Base-by-base conservation (phyloP, 139 green algal species). In the Penium margaritaceum region DNA sequence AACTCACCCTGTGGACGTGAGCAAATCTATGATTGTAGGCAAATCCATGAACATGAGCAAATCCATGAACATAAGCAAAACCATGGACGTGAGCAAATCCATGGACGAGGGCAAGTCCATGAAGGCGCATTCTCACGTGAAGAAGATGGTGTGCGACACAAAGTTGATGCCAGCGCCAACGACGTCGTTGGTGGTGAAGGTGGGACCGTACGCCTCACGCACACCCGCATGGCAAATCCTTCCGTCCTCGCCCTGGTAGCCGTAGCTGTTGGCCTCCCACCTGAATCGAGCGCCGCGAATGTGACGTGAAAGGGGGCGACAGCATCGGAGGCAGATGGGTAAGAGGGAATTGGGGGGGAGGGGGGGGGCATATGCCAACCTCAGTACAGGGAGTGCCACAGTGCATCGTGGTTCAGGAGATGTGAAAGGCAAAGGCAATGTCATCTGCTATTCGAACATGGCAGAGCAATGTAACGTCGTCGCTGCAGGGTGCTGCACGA, bases 181-280 rank as follows among this genome's bases (percentile, higher is more conserved):
- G 0, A 85, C 84, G 75, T 96, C 91, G 7, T 67, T 67, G 27
- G 78, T 79, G 7, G 74, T 70, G 47, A 91, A 96, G 0, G 43
- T 78, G 0, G 88, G 85, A 1, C 88, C 91, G 76, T 95, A 96
- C 15, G 88, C 82, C 62, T 92, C 81, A 55, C 66, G 85, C 5
- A 70, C 83, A n/a, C 21, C 78, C 24, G 55, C 29, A 53, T 77
- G 39, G 66, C 81, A 89, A 68, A 90, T 89, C 43, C 84, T 78
- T 37, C 91, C 91, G 57, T 94, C 88, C 51, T 96, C 90, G 2
- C 88, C 91, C 58, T 92, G 86, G 61, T 95, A 96, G 0, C 89
- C 91, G 72, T 89, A 96, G 67, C 83, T 91, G 78, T 83, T 76
- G 0, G 80, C 41, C 69, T 96, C 91, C 84, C 84, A 95, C 17